phyloP scores from a whole-genome alignment of 2,329 filamentous ascomycete species.

The Trichoderma arundinaceum region DNA sequence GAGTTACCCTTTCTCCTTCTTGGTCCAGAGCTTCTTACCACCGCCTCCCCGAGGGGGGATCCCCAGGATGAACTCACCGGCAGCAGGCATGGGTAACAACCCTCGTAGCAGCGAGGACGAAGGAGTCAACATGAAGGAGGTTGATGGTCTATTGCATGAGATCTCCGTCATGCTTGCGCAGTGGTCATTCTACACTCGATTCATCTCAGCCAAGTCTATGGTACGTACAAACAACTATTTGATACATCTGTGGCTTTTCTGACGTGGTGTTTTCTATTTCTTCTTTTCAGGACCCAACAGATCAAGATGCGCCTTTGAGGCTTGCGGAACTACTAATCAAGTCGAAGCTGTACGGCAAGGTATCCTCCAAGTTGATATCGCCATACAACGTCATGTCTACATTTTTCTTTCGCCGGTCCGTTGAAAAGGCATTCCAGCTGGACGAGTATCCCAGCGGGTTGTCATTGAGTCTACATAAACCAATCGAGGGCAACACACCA shows the following conservation, averaged over 20 bases:
- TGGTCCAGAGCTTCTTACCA: slow-evolving; percentile 91
- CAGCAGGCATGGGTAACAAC: slow-evolving; percentile 60
- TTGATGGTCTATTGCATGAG: slow-evolving; percentile 86
- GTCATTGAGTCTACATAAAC: slow-evolving; percentile 73
- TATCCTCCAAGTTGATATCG: slow-evolving; percentile 72
- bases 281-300: slow-evolving; percentile 53
- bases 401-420: slow-evolving; percentile 94
- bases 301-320: slow-evolving; percentile 62
- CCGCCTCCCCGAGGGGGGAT: slow-evolving; percentile 68
- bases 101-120: slow-evolving; percentile 80
- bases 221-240: slow-evolving; percentile 55
- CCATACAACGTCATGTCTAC: slow-evolving; percentile 93
- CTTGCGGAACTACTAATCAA: slow-evolving; percentile 77
- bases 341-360: slow-evolving; percentile 81
- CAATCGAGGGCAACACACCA: slow-evolving; percentile 77
- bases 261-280: background rate
- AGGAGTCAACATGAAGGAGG: slow-evolving; percentile 93
- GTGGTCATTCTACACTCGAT: slow-evolving; percentile 91
- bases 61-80: slow-evolving; percentile 77
- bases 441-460: slow-evolving; percentile 86
- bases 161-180: slow-evolving; percentile 89
- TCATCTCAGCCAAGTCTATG: slow-evolving; percentile 84
- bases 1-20: slow-evolving; percentile 95
- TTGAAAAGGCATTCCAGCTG: slow-evolving; percentile 96
- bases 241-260: background rate